Evolutionary conservation across 148 eudicot species (phyloP).

Genomic region (Rhododendron ferrugineum): DNA sequence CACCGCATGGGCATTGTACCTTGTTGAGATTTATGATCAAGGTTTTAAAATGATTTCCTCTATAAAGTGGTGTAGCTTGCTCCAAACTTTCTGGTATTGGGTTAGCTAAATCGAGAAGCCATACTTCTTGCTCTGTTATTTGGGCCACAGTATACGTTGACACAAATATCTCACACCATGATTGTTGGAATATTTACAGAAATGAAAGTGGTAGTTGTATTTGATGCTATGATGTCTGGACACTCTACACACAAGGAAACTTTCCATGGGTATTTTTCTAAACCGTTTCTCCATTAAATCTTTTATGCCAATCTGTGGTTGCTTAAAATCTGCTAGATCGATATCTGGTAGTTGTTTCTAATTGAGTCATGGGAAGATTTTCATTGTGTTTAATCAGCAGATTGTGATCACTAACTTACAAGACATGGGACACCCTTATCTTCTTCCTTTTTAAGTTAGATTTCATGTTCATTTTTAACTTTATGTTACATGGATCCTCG

Average conservation of each 20-base stretch:
- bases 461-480: background rate
- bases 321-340: background rate
- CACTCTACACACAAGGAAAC: constrained; percentile 75
- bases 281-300: constrained; percentile 16
- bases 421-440: background rate
- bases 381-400: background rate
- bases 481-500: background rate
- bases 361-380: background rate
- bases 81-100: background rate
- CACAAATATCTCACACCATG: constrained; percentile 13
- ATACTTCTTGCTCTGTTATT: background rate
- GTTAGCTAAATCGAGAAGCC: background rate
- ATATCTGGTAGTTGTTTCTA: background rate
- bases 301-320: background rate
- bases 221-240: constrained; percentile 98
- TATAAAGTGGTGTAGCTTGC: background rate
- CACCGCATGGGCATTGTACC: background rate
- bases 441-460: background rate
- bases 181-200: constrained; percentile 47
- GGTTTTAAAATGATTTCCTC: background rate
- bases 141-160: background rate
- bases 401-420: background rate
- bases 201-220: constrained; percentile 91
- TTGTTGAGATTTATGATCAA: background rate
- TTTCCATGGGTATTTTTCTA: constrained; percentile 72